Base-by-base conservation (phyloP, 805 yeast species). In the Hemisphaericaspora nanyangensis region DNA sequence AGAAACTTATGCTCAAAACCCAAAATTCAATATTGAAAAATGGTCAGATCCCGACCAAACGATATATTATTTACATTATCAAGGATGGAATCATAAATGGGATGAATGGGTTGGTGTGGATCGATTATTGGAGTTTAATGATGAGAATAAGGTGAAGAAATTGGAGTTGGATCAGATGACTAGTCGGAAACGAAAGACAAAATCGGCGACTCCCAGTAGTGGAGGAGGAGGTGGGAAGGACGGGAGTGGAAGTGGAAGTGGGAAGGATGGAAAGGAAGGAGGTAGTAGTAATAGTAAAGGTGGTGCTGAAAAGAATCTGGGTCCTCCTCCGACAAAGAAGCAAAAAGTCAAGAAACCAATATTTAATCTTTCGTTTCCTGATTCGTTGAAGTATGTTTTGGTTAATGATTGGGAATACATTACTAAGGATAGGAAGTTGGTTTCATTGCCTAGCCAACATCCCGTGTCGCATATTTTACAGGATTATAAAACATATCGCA, bases 21-120 rank as follows among this genome's bases (percentile, higher is more conserved):
- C 48, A 6, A 40, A 35, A 20, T 41, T 33, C 24, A 33, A 35
- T 10, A 35, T 35, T 3, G 35, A 36, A n/a, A 43, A 51, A 31
- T 47, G 51, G 35, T 51, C 54, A 13, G n/a, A n/a, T n/a, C n/a
- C n/a, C n/a, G 43, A 58, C 29, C 64, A 62, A 11, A 56, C 48
- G 12, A 51, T 52, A n/a, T 90, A 79, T 60, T 80, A 70, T 48
- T 77, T 91, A 13, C 99, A 93, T 55, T 91, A 91, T 61, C 84
- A 82, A 49, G 98, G 99, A 3, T 91, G 99, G 99, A 91, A 90
- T 54, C 62, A 82, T 13, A 80, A 89, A 42, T 91, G 96, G 96
- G 98, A 91, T 56, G 99, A 91, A 60, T 91, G 99, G 99, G 91
- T 91, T 1, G 74, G 76, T 1, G 60, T 62, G 6, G 80, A 77